These are phyloP conservation scores for Biscogniauxia mediterranea DNA, from an alignment of 2,329 filamentous ascomycete genomes.

Conservation along the genomic window DNA sequence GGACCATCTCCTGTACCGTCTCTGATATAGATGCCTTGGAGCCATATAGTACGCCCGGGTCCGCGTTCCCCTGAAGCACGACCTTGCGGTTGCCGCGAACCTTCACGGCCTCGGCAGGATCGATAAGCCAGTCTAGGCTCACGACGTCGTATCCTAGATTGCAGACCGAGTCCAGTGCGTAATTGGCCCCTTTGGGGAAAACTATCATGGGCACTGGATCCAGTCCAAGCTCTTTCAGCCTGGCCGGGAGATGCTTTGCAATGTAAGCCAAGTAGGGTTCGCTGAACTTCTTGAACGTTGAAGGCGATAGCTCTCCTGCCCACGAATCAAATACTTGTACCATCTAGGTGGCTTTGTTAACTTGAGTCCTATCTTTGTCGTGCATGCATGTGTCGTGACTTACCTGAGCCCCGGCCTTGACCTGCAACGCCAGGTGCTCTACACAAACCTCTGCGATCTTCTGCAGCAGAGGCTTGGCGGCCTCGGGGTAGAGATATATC, in stretches of 20 bases:
- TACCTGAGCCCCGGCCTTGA: slow-evolving; percentile 88
- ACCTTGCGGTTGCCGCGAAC: slow-evolving; percentile 72
- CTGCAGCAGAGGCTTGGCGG: slow-evolving; percentile 75
- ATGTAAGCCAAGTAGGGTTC: slow-evolving; percentile 87
- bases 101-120: slow-evolving; percentile 78
- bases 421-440: slow-evolving; percentile 89
- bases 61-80: slow-evolving; percentile 91
- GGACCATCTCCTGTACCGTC: slow-evolving; percentile 81
- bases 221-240: slow-evolving; percentile 69
- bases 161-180: slow-evolving; percentile 84
- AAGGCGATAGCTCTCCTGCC: slow-evolving; percentile 88
- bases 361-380: background rate
- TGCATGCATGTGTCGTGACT: slow-evolving; percentile 18
- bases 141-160: slow-evolving; percentile 90
- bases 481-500: slow-evolving; percentile 86
- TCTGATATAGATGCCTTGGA: slow-evolving; percentile 76
- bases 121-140: slow-evolving; percentile 91
- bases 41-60: slow-evolving; percentile 90
- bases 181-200: slow-evolving; percentile 97
- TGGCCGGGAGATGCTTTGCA: slow-evolving; percentile 72
- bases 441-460: slow-evolving; percentile 95
- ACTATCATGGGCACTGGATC: slow-evolving; percentile 93
- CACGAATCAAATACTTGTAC: slow-evolving; percentile 98
- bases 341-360: slow-evolving; percentile 49
- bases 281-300: slow-evolving; percentile 79